Evolutionary conservation across 257 asterid species (phyloP), one percentile per base, ranked within the genome.

Genomic region (Orobanche coerulescens): DNA sequence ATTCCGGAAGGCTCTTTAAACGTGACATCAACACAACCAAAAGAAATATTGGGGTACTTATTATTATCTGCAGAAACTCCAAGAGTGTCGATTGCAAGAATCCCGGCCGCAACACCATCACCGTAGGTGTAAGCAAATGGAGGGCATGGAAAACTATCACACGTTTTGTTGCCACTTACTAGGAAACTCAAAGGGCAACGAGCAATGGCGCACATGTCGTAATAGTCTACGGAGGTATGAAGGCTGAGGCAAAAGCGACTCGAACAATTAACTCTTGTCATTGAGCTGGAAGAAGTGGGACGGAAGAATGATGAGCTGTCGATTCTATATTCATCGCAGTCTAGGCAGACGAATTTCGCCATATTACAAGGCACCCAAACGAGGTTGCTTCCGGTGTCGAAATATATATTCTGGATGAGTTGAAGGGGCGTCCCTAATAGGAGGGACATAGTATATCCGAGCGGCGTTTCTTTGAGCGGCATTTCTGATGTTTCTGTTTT

Each of bases 321-420:
- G n/a, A 73, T 72, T 36, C 69, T 68, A 14, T 75, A 75, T 34
- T 74, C 80, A 8, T 72, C 69, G 52, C 93, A 86, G 5, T 84
- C 87, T 13, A 83, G 67, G 82, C 95, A 86, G 6, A 79, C 85
- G 56, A 86, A 81, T 0, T 87, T 72, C 16, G 78, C 59, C 46
- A 74, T 83, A 0, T 89, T 90, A 71, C 93, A 83, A 6, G 92
- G 95, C 37, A 86, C 90, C 95, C 95, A 86, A 14, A 92, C 81
- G 10, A 86, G 85, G 65, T 86, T 90, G 57, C 93, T 86, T n/a
- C 95, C 93, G 0, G 86, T 86, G 36, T 83, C 89, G 72, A 86
- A 62, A 49, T 73, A 81, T 7, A 39, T 2, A 0, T 70, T 83
- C 58, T 86, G 89, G 58, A 86, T 76, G 67, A 65, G 40, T 66